Evolutionary conservation across 2,329 filamentous ascomycete genomes (phyloP).

Genomic region (Aspergillus chevalieri): DNA sequence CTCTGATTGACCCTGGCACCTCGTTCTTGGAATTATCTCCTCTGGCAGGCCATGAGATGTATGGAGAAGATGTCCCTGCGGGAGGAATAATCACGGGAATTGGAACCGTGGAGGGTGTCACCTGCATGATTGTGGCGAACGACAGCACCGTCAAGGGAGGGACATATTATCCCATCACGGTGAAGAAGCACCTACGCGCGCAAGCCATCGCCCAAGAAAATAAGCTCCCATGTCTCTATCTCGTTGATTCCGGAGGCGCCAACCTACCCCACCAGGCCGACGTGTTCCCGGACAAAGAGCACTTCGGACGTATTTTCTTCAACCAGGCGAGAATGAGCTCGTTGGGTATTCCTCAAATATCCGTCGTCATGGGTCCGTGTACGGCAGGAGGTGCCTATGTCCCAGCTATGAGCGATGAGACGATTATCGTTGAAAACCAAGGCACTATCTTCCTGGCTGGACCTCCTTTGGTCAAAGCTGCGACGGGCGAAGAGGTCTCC

Average conservation of each 20-base stretch:
- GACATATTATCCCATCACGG: constrained; percentile 93
- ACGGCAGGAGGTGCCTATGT: constrained; percentile 95
- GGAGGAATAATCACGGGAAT: constrained; percentile 91
- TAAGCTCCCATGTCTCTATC: constrained; percentile 75
- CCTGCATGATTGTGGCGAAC: constrained; percentile 89
- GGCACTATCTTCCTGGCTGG: constrained; percentile 97
- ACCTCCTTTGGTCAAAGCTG: constrained; percentile 89
- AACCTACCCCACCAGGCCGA: constrained; percentile 93
- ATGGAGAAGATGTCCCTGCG: constrained; percentile 81
- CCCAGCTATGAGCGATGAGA: constrained; percentile 94
- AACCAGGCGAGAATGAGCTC: constrained; percentile 94
- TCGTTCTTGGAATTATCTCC: constrained; percentile 90
- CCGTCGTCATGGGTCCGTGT: constrained; percentile 95
- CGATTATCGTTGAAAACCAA: constrained; percentile 90
- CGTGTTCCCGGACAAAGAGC: constrained; percentile 89
- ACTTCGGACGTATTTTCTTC: constrained; percentile 97
- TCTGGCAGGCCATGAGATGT: constrained; percentile 80
- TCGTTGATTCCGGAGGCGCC: constrained; percentile 91
- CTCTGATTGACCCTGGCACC: constrained; percentile 80
- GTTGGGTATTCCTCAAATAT: constrained; percentile 82
- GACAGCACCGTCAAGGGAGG: constrained; percentile 97
- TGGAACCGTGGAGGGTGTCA: constrained; percentile 81
- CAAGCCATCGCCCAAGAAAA: constrained; percentile 90
- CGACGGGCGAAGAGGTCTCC: constrained; percentile 85
- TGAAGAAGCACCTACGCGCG: constrained; percentile 93